Base-by-base conservation (phyloP, 768 basidiomycete species). In the Roridomyces roridus region DNA sequence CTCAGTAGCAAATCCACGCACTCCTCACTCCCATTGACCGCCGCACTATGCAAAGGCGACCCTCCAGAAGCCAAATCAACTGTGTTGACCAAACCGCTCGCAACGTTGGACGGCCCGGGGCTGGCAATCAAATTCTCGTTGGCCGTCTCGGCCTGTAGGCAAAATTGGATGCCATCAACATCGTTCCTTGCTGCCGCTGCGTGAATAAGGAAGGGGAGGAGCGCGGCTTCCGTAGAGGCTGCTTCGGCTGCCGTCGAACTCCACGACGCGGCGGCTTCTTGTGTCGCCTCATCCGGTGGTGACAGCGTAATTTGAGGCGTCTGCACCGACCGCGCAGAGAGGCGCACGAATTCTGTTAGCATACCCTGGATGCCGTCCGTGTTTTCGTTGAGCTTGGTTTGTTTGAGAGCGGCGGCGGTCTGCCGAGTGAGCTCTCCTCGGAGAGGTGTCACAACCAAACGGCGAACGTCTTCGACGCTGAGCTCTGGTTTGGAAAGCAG, bases 401-500 rank as follows among this genome's bases (percentile, higher is more conserved):
- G 77, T 45, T 72, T 78, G 2, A 82, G 73, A 0, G 80, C 68
- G 10, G 80, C 68, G 21, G 70, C 73, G 7, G 82, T 69, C 14
- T 77, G 67, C 21, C 82, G 79, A 0, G 91, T 94, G 37, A 98
- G 85, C 71, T 98, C 95, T 42, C 95, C 95, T 7, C 95, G 92
- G 11, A 97, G 78, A 4, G 96, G 89, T 29, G 81, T 85, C 12
- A 84, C 77, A 53, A 97, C 83, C 20, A 96, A 80, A 36, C 85
- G 77, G 50, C 93, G 86, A 41, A 98, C 83, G 73, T 93, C 84
- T 18, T 77, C 68, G 3, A 77, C 67, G 0, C 83, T 79, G 7
- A 96, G 82, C 65, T 93, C 90, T 1, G 88, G 78, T 69, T 97
- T 96, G 6, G 92, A 92, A 29, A 97, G 80, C 14, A 98, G 83